Conservation (phyloP, 495 filamentous ascomycete genomes). For the Penicillium atrosanguineum region DNA sequence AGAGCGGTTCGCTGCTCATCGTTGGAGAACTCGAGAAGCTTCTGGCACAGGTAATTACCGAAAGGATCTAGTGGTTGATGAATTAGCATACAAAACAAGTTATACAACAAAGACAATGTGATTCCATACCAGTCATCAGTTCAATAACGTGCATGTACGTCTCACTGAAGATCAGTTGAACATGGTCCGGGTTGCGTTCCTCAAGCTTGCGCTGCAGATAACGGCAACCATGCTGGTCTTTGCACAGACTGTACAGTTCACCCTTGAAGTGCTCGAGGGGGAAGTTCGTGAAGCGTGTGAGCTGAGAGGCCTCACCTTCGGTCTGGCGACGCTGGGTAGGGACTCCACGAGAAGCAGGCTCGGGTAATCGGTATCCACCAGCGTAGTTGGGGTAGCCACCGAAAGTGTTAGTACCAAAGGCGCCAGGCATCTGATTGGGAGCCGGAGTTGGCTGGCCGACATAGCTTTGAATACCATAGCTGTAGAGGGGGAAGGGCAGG, state of each 20-base stretch:
- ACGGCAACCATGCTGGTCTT: slow-evolving; percentile 95
- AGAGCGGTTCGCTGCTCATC: slow-evolving; percentile 92
- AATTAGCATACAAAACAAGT: neutral
- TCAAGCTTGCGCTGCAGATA: slow-evolving; percentile 97
- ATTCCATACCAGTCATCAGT: slow-evolving; percentile 77
- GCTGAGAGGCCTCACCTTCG: slow-evolving; percentile 38
- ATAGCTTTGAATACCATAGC: slow-evolving; percentile 34
- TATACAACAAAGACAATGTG: neutral
- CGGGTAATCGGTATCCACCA: slow-evolving; percentile 34
- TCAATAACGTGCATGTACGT: slow-evolving; percentile 89
- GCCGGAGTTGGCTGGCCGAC: slow-evolving; percentile 25
- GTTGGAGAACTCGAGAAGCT: slow-evolving; percentile 87
- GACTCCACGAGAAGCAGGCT: slow-evolving; percentile 26
- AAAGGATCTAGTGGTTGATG: slow-evolving; percentile 69
- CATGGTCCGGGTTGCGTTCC: slow-evolving; percentile 74
- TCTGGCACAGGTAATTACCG: slow-evolving; percentile 97
- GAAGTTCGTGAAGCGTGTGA: slow-evolving; percentile 69
- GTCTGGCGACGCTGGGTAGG: slow-evolving; percentile 28
- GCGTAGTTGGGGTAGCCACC: slow-evolving; percentile 25
- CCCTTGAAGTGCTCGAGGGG: slow-evolving; percentile 75
- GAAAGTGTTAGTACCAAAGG: slow-evolving; percentile 27
- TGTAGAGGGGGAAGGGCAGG: slow-evolving; percentile 30
- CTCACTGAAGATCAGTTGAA: slow-evolving; percentile 91
- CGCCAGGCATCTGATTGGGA: slow-evolving; percentile 25
- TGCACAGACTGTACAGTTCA: slow-evolving; percentile 83